Conservation (phyloP, 306 rosid species). For the Fragaria vesca region DNA sequence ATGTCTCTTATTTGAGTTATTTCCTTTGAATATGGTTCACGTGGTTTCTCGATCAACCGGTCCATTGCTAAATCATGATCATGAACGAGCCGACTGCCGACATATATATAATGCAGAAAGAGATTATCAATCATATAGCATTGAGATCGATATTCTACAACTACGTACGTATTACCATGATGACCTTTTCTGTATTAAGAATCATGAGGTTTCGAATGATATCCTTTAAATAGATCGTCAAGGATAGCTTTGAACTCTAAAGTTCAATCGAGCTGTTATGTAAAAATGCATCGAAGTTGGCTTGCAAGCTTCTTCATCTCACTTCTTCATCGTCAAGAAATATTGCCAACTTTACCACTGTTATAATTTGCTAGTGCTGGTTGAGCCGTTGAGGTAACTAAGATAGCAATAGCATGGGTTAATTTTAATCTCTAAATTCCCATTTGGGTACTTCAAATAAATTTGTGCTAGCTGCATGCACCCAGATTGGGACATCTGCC, state of each 20-base stretch:
- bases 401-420: background rate
- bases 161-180: background rate
- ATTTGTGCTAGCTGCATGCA: background rate
- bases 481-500: background rate
- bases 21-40: background rate
- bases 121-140: background rate
- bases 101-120: background rate
- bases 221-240: background rate
- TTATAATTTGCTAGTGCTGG: no score
- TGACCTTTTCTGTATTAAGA: background rate
- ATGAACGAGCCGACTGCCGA: conserved; percentile 3
- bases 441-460: background rate
- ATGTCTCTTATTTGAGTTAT: no score
- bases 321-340: no score
- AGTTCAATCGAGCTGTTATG: background rate
- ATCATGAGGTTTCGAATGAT: background rate
- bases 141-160: background rate
- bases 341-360: background rate
- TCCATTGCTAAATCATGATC: background rate
- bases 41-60: background rate
- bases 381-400: no score
- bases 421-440: background rate
- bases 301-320: background rate
- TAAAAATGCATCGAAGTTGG: background rate
- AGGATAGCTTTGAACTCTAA: background rate